Percentiles rank a stretch among this genome's conserved stretches.
phyloP scores from a whole-genome alignment of 805 yeast species.

The Starmera pachycereana region DNA sequence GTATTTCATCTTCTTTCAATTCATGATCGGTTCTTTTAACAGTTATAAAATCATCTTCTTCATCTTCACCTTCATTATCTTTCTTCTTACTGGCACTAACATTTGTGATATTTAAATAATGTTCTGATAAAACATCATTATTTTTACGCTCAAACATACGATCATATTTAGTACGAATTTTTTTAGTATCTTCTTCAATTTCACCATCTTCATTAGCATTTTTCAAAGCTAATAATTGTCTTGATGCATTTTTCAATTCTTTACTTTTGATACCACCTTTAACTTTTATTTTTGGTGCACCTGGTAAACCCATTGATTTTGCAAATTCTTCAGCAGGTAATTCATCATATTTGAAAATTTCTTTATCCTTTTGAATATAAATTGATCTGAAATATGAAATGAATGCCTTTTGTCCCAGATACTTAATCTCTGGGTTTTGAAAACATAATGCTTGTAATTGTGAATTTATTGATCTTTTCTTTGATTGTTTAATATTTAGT shows the following conservation, averaged over 20 bases:
- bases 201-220: constrained; percentile 61
- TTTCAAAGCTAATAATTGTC: constrained; percentile 51
- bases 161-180: constrained; percentile 81
- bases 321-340: constrained; percentile 82
- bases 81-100: constrained; percentile 15
- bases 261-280: constrained; percentile 42
- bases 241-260: constrained; percentile 71
- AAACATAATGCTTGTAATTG: constrained; percentile 87
- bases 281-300: constrained; percentile 88
- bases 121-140: constrained; percentile 85
- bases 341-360: constrained; percentile 66
- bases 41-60: constrained; percentile 67
- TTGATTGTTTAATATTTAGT: constrained; percentile 66
- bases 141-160: constrained; percentile 93
- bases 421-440: constrained; percentile 84
- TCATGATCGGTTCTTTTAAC: constrained; percentile 74
- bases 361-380: constrained; percentile 79
- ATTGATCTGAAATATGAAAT: constrained; percentile 83
- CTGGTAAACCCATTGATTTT: constrained; percentile 82
- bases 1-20: constrained; percentile 52
- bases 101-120: constrained; percentile 66
- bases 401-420: constrained; percentile 92
- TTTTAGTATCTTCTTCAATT: constrained; percentile 23
- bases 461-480: constrained; percentile 60
- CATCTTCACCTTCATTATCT: constrained; percentile 36